Percentiles rank a stretch among this genome's conserved stretches.
phyloP scores from a whole-genome alignment of 169 alveolate genomes.

The Eimeria tenella region DNA sequence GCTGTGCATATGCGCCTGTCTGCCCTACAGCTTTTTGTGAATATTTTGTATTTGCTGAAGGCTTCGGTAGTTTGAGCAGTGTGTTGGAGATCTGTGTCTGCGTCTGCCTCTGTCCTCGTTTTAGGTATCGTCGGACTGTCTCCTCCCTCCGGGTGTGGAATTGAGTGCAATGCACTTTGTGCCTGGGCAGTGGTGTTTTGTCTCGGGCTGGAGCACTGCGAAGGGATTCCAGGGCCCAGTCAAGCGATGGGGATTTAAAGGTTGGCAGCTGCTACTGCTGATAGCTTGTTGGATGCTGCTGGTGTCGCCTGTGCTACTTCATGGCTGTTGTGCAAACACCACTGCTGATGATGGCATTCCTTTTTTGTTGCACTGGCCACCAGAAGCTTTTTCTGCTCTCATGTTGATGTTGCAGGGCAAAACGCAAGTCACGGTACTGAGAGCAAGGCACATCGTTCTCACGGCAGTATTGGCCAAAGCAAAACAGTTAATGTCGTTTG shows the following conservation, averaged over 20 bases:
- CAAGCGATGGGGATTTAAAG: conserved; percentile 91
- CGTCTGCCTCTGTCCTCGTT: not conserved
- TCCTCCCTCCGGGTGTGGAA: conserved; percentile 90
- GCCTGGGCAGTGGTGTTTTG: conserved; percentile 93
- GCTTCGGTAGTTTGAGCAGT: too few species aligned
- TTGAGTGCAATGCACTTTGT: conserved; percentile 90
- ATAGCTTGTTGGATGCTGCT: not conserved
- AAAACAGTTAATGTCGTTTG: conserved; percentile 89
- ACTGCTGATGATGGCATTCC: not conserved
- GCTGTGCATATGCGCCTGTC: not conserved
- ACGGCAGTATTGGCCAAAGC: conserved; percentile 91
- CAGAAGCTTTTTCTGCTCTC: not conserved
- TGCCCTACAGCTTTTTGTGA: too few species aligned
- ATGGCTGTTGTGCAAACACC: not conserved
- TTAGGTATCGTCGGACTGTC: conserved; percentile 87
- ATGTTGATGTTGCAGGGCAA: conserved; percentile 61
- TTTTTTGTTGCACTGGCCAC: not conserved
- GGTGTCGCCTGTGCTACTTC: conserved; percentile 22
- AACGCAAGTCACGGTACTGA: conserved; percentile 89
- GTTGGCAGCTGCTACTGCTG: conserved; percentile 82
- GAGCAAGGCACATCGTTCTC: conserved; percentile 90
- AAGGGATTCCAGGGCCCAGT: conserved; percentile 92
- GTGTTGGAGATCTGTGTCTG: not conserved
- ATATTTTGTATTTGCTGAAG: too few species aligned
- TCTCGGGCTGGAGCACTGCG: conserved; percentile 89